Evolutionary conservation across 2,329 filamentous ascomycete species (phyloP), one percentile per base, ranked within the genome.

Genomic region (Endothia cerciana): DNA sequence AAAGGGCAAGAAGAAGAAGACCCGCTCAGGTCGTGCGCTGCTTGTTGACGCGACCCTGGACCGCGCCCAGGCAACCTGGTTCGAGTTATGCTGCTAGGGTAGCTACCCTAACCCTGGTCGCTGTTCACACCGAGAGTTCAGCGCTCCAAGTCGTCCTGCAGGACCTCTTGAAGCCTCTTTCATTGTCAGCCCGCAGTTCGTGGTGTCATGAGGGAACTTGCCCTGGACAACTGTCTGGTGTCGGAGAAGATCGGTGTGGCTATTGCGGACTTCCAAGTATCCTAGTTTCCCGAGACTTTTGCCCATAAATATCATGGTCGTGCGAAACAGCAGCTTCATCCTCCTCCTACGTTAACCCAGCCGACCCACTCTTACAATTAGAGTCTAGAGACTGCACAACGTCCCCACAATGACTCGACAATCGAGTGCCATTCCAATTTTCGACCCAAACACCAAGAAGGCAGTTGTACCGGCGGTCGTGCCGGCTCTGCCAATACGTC

Each of bases 401-500:
- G 25, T 13, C 25, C 4, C 58, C 22, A 60, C 10, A 2, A 60
- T 60, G 58, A 15, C 53, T 59, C 49, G 62, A 28, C 43, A 57
- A 19, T 56, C 62, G 28, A 58, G 15, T 15, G 62, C 62, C 38
- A 59, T 58, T 28, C 62, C 62, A 11, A 63, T 63, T 13, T 17
- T 58, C n/a, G 30, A 63, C 51, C 62, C 62, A 19, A 8, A 19
- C 11, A 60, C 58, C 36, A 45, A 45, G 10, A 11, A 60, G 58
- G 15, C 17, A 5, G 25, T 25, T 51, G 47, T 7, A 3, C 25
- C 22, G 28, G 11, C 47, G 28, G 22, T 28, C 22, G 25, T 25
- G 57, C 57, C 57, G n/a, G 57, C 38, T 43, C 56, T 59, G 56
- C 38, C 56, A 36, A 4, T 2, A n/a, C 45, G 4, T 7, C 10